These are phyloP conservation scores for Penicillium silybi DNA, from an alignment of 495 filamentous ascomycete genomes.

Conservation along the genomic window DNA sequence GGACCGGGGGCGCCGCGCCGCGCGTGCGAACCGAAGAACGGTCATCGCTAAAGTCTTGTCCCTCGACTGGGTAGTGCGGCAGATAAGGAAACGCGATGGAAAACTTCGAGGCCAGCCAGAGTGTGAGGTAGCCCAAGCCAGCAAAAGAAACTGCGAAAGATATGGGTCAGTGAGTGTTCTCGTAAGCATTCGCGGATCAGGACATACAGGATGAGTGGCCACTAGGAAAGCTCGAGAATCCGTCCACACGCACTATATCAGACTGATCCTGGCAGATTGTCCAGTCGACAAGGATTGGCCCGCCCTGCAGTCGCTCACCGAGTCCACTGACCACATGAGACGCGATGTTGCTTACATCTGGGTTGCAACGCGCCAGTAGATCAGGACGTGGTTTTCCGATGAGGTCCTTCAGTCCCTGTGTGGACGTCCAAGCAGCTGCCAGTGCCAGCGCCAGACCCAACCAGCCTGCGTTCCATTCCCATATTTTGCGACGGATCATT, in stretches of 20 bases:
- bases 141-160: conserved; percentile 52
- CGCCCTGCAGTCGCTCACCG: conserved; percentile 39
- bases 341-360: conserved; percentile 44
- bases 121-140: conserved; percentile 58
- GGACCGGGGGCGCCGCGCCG: conserved; percentile 57
- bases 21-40: conserved; percentile 36
- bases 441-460: conserved; percentile 57
- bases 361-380: conserved; percentile 57
- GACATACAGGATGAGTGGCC: conserved; percentile 64
- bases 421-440: conserved; percentile 54
- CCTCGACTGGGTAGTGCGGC: conserved; percentile 32
- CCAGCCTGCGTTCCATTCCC: conserved; percentile 65
- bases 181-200: not conserved
- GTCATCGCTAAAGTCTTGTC: conserved; percentile 19
- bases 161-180: not conserved
- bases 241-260: conserved; percentile 45
- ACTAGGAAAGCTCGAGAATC: conserved; percentile 64
- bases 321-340: conserved; percentile 46
- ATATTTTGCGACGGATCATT: conserved; percentile 33
- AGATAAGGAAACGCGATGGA: conserved; percentile 60
- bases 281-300: conserved; percentile 47
- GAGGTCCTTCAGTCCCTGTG: conserved; percentile 59
- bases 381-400: conserved; percentile 64
- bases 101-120: conserved; percentile 64
- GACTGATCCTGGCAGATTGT: conserved; percentile 50